phyloP scores from a whole-genome alignment of 306 rosid species.

The Myrica gale region DNA sequence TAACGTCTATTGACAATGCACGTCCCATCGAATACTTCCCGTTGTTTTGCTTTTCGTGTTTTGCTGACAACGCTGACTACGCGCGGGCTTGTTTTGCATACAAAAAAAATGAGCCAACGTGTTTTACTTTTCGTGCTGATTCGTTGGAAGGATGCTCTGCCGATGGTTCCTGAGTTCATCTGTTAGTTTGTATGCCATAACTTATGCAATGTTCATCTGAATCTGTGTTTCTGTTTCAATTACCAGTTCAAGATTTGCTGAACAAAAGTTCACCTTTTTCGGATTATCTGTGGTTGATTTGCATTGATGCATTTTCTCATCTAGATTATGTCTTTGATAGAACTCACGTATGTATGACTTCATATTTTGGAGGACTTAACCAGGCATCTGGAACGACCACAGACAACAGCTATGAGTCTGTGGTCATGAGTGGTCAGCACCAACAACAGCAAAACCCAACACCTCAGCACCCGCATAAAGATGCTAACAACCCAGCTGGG shows the following conservation, averaged over 20 bases:
- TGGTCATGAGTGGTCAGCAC: constrained; percentile 98
- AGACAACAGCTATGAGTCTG: constrained; percentile 99
- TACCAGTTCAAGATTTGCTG: neutral
- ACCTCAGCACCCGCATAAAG: constrained; percentile 87
- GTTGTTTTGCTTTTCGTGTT: too few species aligned
- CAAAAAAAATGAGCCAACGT: too few species aligned
- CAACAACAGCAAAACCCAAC: constrained; percentile 97
- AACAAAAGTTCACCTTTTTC: too few species aligned
- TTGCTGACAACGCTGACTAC: too few species aligned
- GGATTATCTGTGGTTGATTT: too few species aligned
- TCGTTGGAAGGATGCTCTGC: neutral
- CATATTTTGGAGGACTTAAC: neutral
- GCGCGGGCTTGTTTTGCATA: too few species aligned
- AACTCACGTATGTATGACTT: neutral
- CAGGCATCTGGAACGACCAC: constrained; percentile 88
- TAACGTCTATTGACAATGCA: too few species aligned
- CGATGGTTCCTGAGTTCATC: neutral
- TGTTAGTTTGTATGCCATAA: neutral
- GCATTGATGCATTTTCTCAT: neutral
- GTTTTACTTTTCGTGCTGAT: too few species aligned
- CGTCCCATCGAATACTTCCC: too few species aligned
- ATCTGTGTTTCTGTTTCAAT: neutral
- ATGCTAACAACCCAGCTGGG: constrained; percentile 99
- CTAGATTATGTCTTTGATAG: neutral
- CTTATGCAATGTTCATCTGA: neutral